Conservation (phyloP, 2,329 filamentous ascomycete species). For the Arthrobotrys sphaeroides region DNA sequence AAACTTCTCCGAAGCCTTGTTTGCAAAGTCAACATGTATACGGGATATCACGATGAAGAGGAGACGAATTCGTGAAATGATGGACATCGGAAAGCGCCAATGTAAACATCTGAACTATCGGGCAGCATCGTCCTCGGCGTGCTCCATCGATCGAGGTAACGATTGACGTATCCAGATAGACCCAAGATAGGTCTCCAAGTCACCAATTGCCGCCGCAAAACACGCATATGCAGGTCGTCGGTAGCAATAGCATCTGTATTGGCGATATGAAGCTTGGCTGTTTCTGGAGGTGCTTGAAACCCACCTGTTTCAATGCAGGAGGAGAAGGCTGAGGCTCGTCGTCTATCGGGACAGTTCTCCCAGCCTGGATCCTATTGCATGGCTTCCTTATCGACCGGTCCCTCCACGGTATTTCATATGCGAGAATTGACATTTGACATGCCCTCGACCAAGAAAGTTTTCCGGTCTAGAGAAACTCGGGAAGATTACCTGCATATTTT, state of each 20-base stretch:
- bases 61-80: background rate
- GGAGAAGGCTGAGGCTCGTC: constrained; percentile 24
- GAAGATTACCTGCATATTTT: constrained; percentile 43
- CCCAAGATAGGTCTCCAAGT: no score
- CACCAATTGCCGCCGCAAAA: constrained; percentile 31
- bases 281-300: constrained; percentile 45
- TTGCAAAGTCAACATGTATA: background rate
- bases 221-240: constrained; percentile 26
- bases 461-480: background rate
- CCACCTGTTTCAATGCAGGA: constrained; percentile 35
- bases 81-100: background rate
- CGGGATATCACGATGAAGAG: background rate
- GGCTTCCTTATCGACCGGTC: background rate
- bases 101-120: background rate
- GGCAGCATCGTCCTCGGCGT: no score
- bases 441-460: background rate
- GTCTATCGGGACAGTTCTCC: background rate
- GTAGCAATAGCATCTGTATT: constrained; percentile 15
- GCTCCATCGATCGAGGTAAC: no score
- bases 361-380: background rate
- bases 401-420: background rate
- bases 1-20: background rate
- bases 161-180: no score
- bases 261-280: constrained; percentile 34
- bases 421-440: background rate